These are phyloP conservation scores for Dictyostelium purpureum DNA, from an alignment of 78 protist species.

Conservation along the genomic window DNA sequence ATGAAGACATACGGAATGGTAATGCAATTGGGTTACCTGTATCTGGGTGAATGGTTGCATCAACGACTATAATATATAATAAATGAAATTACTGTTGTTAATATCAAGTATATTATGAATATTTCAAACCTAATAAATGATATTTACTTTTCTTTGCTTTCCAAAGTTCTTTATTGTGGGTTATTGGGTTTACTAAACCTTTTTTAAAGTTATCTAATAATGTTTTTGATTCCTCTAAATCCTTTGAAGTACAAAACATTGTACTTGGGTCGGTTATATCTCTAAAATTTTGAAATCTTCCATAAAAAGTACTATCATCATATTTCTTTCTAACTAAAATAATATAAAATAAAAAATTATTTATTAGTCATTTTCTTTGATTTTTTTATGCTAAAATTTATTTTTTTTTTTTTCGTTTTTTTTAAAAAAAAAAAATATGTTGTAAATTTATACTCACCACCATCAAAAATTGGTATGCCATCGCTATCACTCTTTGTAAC, in stretches of 20 bases:
- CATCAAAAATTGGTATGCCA: conserved; percentile 42
- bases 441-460: conserved; percentile 31
- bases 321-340: conserved; percentile 41
- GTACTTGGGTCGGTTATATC: conserved; percentile 80
- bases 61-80: conserved; percentile 5
- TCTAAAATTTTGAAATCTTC: conserved; percentile 79
- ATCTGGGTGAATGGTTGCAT: conserved; percentile 87
- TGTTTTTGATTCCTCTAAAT: conserved; percentile 16
- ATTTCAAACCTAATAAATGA: neutral
- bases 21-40: conserved; percentile 79
- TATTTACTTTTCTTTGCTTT: conserved; percentile 77
- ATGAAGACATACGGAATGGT: conserved; percentile 85
- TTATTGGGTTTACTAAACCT: conserved; percentile 43
- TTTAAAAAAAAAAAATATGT: no score
- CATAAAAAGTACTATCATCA: conserved; percentile 74
- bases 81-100: neutral
- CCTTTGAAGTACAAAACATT: conserved; percentile 47
- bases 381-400: no score
- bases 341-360: neutral
- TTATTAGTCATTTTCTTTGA: neutral
- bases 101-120: neutral
- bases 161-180: conserved; percentile 74
- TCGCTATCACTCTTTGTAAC: no score
- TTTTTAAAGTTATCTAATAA: conserved; percentile 72
- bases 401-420: neutral